phyloP scores from a whole-genome alignment of 768 basidiomycete genomes.

The Sporobolomyces phaffii region DNA sequence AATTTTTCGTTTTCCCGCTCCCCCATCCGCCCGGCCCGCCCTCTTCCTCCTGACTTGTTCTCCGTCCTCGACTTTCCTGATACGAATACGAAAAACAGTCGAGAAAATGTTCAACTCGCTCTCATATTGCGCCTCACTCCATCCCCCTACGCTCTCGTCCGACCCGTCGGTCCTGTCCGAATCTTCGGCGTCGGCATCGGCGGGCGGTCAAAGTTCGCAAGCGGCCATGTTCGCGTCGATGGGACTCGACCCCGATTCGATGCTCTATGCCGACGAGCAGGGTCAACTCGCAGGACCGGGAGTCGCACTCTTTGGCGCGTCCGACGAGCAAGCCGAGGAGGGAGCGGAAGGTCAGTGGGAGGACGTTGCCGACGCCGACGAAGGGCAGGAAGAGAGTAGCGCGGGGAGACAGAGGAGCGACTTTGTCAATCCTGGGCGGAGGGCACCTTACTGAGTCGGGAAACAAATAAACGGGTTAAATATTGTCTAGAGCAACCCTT shows the following conservation, averaged over 20 bases:
- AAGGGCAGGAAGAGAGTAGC: constrained; percentile 70
- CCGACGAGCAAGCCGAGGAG: no score
- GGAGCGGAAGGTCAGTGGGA: constrained; percentile 47
- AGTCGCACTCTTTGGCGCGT: constrained; percentile 49
- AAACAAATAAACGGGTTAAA: no score
- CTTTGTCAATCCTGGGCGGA: constrained; percentile 63
- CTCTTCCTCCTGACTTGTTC: no score
- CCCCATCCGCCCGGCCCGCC: no score
- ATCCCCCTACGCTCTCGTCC: constrained; percentile 51
- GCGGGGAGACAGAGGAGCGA: constrained; percentile 90
- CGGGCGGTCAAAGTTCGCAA: constrained; percentile 3
- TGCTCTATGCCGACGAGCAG: constrained; percentile 31
- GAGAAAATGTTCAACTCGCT: constrained; percentile 81
- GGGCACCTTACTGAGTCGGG: constrained; percentile 70
- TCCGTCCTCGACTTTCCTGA: no score
- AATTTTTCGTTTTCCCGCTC: constrained; percentile 1
- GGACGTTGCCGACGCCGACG: constrained; percentile 56
- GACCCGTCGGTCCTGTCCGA: constrained; percentile 11
- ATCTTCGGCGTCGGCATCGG: neutral
- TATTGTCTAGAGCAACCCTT: no score
- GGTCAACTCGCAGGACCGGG: constrained; percentile 31
- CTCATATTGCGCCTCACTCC: constrained; percentile 74
- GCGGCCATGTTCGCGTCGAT: constrained; percentile 23
- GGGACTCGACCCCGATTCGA: constrained; percentile 38
- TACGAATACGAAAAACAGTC: no score